Conservation (phyloP, 1,284 basidiomycete genomes). For the Pterulicium gracile region DNA sequence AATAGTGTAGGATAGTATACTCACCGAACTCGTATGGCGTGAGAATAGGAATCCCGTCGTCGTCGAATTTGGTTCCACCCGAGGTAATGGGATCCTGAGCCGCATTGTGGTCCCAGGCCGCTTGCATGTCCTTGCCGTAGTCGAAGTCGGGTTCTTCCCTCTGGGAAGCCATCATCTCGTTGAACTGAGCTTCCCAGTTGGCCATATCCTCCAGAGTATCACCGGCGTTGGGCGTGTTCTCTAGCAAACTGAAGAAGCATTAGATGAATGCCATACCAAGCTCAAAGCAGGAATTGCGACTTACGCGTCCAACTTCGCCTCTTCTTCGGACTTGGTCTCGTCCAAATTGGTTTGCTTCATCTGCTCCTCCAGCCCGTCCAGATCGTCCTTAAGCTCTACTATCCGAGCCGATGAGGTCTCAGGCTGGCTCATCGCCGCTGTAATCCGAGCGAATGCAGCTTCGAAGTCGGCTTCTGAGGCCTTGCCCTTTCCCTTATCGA, state of each 20-base stretch:
- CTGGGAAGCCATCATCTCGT: slow-evolving; percentile 60
- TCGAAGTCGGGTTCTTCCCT: slow-evolving; percentile 55
- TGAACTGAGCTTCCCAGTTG: slow-evolving; percentile 87
- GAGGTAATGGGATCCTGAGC: not conserved
- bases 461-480: slow-evolving; percentile 69
- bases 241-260: slow-evolving; percentile 39
- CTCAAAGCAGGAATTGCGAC: not conserved
- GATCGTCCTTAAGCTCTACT: slow-evolving; percentile 39
- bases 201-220: slow-evolving; percentile 58
- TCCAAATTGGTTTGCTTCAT: slow-evolving; percentile 27
- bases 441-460: slow-evolving; percentile 57
- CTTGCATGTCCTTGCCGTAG: slow-evolving; percentile 48
- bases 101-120: slow-evolving; percentile 46
- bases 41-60: slow-evolving; percentile 63
- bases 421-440: slow-evolving; percentile 31
- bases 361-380: slow-evolving; percentile 27
- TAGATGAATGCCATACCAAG: slow-evolving; percentile 1
- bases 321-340: too few relatives aligned
- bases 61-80: slow-evolving; percentile 47
- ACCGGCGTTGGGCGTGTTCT: slow-evolving; percentile 45
- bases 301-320: slow-evolving; percentile 6
- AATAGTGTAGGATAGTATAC: slow-evolving; percentile 14
- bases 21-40: slow-evolving; percentile 71
- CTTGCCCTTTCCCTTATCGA: slow-evolving; percentile 58
- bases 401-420: slow-evolving; percentile 38